Evolutionary conservation across 2,329 filamentous ascomycete species (phyloP), one percentile per base, ranked within the genome.

Genomic region (Gaeumannomyces tritici): DNA sequence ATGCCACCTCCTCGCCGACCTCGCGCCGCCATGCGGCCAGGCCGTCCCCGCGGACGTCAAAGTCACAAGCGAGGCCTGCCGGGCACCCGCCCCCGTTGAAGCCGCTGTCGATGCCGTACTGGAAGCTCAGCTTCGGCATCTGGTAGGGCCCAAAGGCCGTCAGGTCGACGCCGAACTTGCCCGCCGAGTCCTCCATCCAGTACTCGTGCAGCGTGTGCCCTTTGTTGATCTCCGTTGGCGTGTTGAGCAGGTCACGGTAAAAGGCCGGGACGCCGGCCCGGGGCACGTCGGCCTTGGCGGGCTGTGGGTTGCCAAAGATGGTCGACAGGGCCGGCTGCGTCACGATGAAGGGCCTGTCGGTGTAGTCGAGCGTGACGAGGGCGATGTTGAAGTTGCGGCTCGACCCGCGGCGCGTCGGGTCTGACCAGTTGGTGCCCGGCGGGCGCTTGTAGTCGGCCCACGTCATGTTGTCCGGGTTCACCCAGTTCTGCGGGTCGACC

Each of bases 101-200:
- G 15, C 74, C 73, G 62, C 77, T 72, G 55, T 80, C 78, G 9
- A 83, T 68, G 13, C 80, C 81, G 60, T 83, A 83, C 65, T 82
- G 79, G 63, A 77, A 83, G 1, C 75, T 75, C 31, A 73, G 71
- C 2, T 70, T 69, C 1, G 80, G 81, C 69, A 83, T 71, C n/a
- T 72, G 71, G 63, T 83, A 83, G 0, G 79, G 74, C 0, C 81
- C 81, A 63, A 82, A 83, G 0, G 77, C 76, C 0, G 80, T 82
- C 68, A 83, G 65, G 62, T 83, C 78, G 11, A 83, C 80, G 18
- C 81, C 81, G 63, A 77, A 83, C 24, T 77, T 74, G 3, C 81
- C 80, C 15, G 74, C 77, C 1, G 79, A 81, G 68, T 83, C 80
- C 61, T 80, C 80, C 80, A 83, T 83, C 80, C 81, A 83, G 67